phyloP scores from a whole-genome alignment of 2,329 filamentous ascomycete species.

The Pseudogymnoascus sp. region DNA sequence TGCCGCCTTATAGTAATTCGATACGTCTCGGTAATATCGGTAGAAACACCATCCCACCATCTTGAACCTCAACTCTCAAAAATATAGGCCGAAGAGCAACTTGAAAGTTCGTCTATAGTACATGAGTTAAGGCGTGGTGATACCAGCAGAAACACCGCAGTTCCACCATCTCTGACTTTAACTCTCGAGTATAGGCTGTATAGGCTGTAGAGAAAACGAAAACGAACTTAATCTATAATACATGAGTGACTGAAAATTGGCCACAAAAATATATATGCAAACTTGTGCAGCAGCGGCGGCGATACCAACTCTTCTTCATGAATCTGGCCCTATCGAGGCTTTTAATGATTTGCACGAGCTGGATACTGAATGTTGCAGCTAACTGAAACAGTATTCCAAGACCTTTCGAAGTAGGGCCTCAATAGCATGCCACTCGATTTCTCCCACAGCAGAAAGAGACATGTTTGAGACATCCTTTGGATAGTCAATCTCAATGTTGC shows the following conservation, averaged over 20 bases:
- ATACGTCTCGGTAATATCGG: not conserved
- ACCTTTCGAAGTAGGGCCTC: slow-evolving; percentile 38
- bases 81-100: not conserved
- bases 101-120: not conserved
- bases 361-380: not conserved
- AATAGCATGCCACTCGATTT: slow-evolving; percentile 42
- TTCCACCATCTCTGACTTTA: not conserved
- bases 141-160: not conserved
- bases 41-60: not conserved
- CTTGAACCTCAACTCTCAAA: not conserved
- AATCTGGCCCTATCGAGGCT: not conserved
- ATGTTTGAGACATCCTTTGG: slow-evolving; percentile 33
- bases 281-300: not conserved
- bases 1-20: not conserved
- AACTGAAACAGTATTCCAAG: not conserved
- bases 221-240: not conserved
- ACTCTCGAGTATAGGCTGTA: not conserved
- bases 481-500: slow-evolving; percentile 44
- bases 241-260: not conserved
- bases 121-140: not conserved
- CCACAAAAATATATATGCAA: not conserved
- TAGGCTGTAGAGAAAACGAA: not conserved
- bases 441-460: slow-evolving; percentile 41
- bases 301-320: not conserved
- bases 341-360: not conserved